Conservation (phyloP, 495 filamentous ascomycete species). For the Pyrenopolyporus hunteri region DNA sequence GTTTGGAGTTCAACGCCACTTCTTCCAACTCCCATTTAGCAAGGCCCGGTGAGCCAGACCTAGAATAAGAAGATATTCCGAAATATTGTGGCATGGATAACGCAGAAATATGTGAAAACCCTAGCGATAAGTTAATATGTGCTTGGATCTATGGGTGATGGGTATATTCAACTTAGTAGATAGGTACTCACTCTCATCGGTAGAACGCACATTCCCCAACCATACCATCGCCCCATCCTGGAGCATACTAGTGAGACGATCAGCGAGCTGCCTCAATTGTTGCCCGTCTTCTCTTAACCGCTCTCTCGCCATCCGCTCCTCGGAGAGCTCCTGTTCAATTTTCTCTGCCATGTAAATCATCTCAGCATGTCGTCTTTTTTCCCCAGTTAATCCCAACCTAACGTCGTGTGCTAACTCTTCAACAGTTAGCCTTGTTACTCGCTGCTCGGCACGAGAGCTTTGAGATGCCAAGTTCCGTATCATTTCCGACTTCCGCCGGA, state of each 20-base stretch:
- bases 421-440: no score
- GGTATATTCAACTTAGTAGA: neutral
- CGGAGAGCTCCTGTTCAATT: neutral
- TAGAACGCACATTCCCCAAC: neutral
- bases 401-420: no score
- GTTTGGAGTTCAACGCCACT: neutral
- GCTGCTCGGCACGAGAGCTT: no score
- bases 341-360: neutral
- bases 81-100: neutral
- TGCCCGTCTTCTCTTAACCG: neutral
- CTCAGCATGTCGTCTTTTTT: no score
- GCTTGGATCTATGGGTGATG: neutral
- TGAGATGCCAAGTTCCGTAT: no score
- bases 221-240: slow-evolving; percentile 1
- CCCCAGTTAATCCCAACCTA: no score
- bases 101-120: neutral
- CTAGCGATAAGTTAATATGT: neutral
- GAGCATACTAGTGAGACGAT: neutral
- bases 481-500: no score
- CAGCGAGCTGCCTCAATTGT: neutral
- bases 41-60: neutral
- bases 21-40: neutral
- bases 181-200: neutral
- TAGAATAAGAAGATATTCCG: neutral
- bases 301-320: neutral